These are phyloP conservation scores for Sclerotinia minor DNA, from an alignment of 2,329 filamentous ascomycete genomes.

Conservation along the genomic window DNA sequence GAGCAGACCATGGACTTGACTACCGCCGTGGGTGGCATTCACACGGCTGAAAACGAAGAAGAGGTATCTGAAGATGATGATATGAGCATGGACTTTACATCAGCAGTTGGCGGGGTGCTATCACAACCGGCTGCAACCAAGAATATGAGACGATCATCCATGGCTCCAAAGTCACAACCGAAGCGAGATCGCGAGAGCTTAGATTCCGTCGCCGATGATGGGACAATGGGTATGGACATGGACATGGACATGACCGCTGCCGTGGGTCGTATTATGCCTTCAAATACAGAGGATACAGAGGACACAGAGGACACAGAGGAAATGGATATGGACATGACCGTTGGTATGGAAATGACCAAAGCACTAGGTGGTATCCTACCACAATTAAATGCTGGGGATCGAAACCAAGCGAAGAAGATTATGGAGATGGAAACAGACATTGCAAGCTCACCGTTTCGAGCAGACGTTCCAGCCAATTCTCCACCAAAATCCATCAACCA, in stretches of 20 bases:
- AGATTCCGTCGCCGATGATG: conserved; percentile 37
- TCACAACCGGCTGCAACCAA: conserved; percentile 43
- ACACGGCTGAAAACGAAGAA: conserved; percentile 41
- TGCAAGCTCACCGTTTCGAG: conserved; percentile 48
- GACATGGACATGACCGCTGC: conserved; percentile 46
- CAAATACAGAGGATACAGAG: conserved; percentile 47
- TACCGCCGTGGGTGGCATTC: conserved; percentile 55
- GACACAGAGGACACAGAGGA: conserved; percentile 45
- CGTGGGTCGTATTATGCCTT: conserved; percentile 47
- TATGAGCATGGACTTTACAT: conserved; percentile 77
- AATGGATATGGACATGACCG: conserved; percentile 44
- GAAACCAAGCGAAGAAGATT: conserved; percentile 53
- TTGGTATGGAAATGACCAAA: conserved; percentile 65
- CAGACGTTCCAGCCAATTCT: conserved; percentile 41
- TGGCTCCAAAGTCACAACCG: conserved; percentile 26
- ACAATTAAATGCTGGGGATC: conserved; percentile 44
- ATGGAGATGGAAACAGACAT: conserved; percentile 60
- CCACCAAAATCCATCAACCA: conserved; percentile 43
- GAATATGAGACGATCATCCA: conserved; percentile 29
- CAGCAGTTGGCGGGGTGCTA: conserved; percentile 60
- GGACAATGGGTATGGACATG: conserved; percentile 37
- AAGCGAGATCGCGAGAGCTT: conserved; percentile 43
- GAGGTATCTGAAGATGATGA: conserved; percentile 56
- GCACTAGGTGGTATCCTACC: conserved; percentile 57
- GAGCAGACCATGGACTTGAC: conserved; percentile 57